Evolutionary conservation across 345 rosid species (phyloP).

Genomic region (Corchorus capsularis): DNA sequence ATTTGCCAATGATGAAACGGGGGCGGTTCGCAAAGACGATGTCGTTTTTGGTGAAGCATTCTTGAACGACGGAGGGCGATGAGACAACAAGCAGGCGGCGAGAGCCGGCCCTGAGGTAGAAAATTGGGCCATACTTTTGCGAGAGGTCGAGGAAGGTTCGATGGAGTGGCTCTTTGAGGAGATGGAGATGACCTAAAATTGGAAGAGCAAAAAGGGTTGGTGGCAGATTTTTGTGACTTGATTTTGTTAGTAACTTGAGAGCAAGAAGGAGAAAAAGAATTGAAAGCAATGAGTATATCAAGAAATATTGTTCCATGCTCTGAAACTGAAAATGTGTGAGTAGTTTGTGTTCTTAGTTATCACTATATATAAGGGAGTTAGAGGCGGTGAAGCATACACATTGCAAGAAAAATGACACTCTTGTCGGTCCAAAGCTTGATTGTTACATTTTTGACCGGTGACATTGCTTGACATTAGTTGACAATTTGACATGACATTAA

Average conservation of each 20-base stretch:
- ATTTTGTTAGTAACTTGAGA: constrained; percentile 11
- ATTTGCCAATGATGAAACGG: constrained; percentile 23
- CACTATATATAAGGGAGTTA: background rate
- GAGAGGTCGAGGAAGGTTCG: constrained; percentile 35
- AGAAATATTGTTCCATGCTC: constrained; percentile 24
- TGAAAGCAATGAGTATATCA: background rate
- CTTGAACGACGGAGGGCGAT: constrained; percentile 32
- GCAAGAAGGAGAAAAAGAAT: constrained; percentile 11
- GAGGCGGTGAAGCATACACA: too few species aligned
- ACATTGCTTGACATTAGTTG: too few species aligned
- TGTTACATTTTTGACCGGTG: too few species aligned
- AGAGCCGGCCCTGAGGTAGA: constrained; percentile 40
- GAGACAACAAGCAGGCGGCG: constrained; percentile 34
- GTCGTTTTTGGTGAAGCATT: constrained; percentile 58
- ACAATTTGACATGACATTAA: too few species aligned
- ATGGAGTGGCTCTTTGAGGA: constrained; percentile 44
- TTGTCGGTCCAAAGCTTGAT: too few species aligned
- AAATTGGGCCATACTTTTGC: constrained; percentile 35
- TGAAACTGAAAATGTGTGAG: background rate
- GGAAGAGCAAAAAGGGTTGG: constrained; percentile 55
- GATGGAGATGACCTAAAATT: constrained; percentile 55
- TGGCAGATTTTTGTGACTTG: constrained; percentile 32
- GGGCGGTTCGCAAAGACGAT: constrained; percentile 55
- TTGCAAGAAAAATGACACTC: too few species aligned
- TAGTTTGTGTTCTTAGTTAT: background rate